Conservation (phyloP, 2,329 filamentous ascomycete species). For the Trichoderma endophyticum region DNA sequence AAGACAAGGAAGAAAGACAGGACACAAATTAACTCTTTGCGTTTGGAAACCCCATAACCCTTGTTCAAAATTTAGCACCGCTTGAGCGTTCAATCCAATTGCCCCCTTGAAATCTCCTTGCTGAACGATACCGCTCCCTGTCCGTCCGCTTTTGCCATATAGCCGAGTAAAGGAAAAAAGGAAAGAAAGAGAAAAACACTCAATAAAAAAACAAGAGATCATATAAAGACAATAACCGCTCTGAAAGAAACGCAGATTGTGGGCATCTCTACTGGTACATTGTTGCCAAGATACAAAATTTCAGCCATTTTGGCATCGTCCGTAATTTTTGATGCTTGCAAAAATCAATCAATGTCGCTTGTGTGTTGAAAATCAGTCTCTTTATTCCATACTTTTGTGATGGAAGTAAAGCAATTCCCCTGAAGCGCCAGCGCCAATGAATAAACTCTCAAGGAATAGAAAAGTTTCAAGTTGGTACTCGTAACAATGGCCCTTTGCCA, state of each 20-base stretch:
- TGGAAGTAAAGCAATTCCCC: background rate
- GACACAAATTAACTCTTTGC: background rate
- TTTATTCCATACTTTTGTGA: background rate
- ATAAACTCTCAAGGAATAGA: background rate
- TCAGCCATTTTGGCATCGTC: background rate
- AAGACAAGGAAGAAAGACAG: background rate
- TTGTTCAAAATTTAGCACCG: background rate
- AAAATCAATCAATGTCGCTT: background rate
- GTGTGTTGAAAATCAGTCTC: background rate
- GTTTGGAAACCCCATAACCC: background rate
- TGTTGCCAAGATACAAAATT: background rate
- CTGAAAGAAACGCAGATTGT: background rate
- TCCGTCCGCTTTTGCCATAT: background rate
- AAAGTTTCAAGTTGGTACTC: background rate
- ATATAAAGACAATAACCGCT: background rate
- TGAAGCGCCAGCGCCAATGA: constrained; percentile 4
- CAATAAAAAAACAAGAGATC: background rate
- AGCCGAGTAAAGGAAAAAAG: background rate
- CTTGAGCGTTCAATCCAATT: background rate
- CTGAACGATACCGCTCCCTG: background rate
- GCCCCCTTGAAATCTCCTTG: background rate
- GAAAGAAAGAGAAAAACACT: background rate
- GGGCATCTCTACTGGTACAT: background rate
- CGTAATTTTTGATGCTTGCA: background rate
- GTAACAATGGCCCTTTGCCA: background rate